These are phyloP conservation scores for Coffea eugenioides DNA, from an alignment of 257 asterid species.

Conservation along the genomic window DNA sequence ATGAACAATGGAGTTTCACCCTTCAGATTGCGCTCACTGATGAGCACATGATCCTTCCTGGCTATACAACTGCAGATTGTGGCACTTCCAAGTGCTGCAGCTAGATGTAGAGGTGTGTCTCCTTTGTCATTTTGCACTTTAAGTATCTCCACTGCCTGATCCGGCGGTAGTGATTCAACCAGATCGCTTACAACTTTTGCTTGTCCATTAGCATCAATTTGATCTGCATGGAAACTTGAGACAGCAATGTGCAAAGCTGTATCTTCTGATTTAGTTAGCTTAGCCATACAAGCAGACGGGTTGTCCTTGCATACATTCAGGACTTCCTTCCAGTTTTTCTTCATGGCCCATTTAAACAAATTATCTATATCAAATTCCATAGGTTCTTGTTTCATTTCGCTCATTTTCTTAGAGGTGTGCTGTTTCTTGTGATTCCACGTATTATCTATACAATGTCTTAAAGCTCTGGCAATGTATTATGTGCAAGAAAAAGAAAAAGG, in stretches of 20 bases:
- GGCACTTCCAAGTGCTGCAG: slow-evolving; percentile 42
- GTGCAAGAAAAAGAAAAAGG: not conserved
- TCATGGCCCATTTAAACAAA: slow-evolving; percentile 34
- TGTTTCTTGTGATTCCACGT: not conserved
- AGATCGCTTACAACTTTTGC: not conserved
- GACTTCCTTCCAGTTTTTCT: slow-evolving; percentile 34
- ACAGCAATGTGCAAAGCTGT: slow-evolving; percentile 54
- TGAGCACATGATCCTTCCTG: slow-evolving; percentile 1
- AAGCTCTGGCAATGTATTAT: too few relatives aligned
- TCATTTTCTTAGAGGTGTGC: not conserved
- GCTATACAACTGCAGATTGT: slow-evolving; percentile 23
- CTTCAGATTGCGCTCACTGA: slow-evolving; percentile 23
- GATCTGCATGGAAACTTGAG: slow-evolving; percentile 29
- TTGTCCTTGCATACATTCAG: not conserved
- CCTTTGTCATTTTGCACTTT: slow-evolving; percentile 27
- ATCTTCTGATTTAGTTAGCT: slow-evolving; percentile 42
- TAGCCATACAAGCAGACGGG: not conserved
- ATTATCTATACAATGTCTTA: not conserved
- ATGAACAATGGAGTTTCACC: slow-evolving; percentile 49
- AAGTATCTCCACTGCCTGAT: not conserved
- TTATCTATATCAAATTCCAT: not conserved
- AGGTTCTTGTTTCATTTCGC: not conserved
- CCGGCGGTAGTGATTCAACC: slow-evolving; percentile 12
- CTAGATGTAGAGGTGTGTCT: slow-evolving; percentile 51
- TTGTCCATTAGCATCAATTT: not conserved